Conservation (phyloP, 2,329 filamentous ascomycete species). For the Phyllachora maydis region DNA sequence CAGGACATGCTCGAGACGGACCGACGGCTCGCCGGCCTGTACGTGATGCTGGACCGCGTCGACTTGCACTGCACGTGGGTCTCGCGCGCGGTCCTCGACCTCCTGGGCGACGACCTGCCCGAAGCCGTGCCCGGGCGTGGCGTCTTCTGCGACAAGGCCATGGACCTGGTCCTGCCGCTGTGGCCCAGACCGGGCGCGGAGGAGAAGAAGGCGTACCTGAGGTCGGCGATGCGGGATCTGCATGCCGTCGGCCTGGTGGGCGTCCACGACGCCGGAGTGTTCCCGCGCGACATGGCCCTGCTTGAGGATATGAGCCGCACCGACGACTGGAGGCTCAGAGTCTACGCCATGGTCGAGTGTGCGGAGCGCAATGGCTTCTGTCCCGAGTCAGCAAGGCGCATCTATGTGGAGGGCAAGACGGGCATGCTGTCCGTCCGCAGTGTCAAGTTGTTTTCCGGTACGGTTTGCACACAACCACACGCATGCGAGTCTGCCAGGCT, state of each 20-base stretch:
- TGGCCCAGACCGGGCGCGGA: constrained; percentile 33
- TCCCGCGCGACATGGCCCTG: constrained; percentile 29
- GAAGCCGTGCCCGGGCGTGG: constrained; percentile 44
- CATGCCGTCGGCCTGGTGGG: constrained; percentile 47
- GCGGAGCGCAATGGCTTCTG: constrained; percentile 43
- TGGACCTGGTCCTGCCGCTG: constrained; percentile 34
- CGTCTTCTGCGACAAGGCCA: constrained; percentile 56
- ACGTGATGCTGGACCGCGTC: constrained; percentile 49
- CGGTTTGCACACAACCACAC: too few relatives aligned
- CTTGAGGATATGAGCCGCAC: constrained; percentile 22
- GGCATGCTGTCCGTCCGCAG: constrained; percentile 35
- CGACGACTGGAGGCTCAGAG: constrained; percentile 34
- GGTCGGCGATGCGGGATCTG: constrained; percentile 37
- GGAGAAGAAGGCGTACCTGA: constrained; percentile 32
- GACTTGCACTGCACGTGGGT: constrained; percentile 55
- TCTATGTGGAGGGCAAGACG: constrained; percentile 20
- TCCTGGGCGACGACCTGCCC: constrained; percentile 34
- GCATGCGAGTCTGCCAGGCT: too few relatives aligned
- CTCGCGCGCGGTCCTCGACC: constrained; percentile 37
- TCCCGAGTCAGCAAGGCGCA: constrained; percentile 22
- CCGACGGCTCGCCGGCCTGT: constrained; percentile 27
- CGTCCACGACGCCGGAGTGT: constrained; percentile 46
- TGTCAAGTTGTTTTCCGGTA: constrained; percentile 50
- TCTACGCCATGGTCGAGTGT: constrained; percentile 52
- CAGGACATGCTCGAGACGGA: constrained; percentile 34